A percentile compares a stretch with the other conserved stretches of the same genome.
phyloP scores from a whole-genome alignment of 2,329 filamentous ascomycete species.

The Penicillium sp. region DNA sequence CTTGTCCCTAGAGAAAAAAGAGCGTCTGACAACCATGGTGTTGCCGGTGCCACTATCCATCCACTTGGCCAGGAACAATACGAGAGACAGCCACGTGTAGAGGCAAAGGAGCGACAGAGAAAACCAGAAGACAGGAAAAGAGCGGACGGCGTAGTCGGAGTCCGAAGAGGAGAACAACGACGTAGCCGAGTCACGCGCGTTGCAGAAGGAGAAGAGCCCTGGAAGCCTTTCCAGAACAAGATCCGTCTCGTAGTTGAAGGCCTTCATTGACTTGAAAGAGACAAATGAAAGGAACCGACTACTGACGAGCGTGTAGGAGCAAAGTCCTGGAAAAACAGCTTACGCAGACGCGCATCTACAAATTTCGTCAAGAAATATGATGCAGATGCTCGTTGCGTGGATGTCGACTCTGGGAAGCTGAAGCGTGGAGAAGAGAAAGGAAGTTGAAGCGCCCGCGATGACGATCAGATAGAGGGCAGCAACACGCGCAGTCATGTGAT shows the following conservation, averaged over 20 bases:
- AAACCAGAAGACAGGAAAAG: conserved; percentile 45
- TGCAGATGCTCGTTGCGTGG: conserved; percentile 27
- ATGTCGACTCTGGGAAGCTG: conserved; percentile 48
- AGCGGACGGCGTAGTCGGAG: conserved; percentile 43
- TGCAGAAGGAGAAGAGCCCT: conserved; percentile 53
- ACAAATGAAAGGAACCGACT: conserved; percentile 28
- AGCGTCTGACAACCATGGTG: conserved; percentile 86
- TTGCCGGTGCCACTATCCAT: conserved; percentile 31
- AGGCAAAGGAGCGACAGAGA: conserved; percentile 38
- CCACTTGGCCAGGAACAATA: conserved; percentile 37
- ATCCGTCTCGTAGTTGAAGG: conserved; percentile 34
- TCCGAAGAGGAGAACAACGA: conserved; percentile 37
- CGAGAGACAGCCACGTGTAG: conserved; percentile 58
- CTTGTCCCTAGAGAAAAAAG: conserved; percentile 81
- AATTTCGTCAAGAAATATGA: conserved; percentile 27
- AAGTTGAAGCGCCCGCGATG: conserved; percentile 33
- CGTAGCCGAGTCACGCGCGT: conserved; percentile 58
- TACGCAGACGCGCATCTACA: conserved; percentile 55
- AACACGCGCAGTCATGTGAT: conserved; percentile 15
- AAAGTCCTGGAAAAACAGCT: conserved; percentile 34
- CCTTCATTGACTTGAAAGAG: conserved; percentile 27
- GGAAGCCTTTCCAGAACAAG: conserved; percentile 54
- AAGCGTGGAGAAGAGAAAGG: conserved; percentile 45
- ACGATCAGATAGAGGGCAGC: conserved; percentile 18
- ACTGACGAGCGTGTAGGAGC: conserved; percentile 30